These are phyloP conservation scores for Flaveria trinervia DNA, from an alignment of 129 eudicot species.

Conservation along the genomic window DNA sequence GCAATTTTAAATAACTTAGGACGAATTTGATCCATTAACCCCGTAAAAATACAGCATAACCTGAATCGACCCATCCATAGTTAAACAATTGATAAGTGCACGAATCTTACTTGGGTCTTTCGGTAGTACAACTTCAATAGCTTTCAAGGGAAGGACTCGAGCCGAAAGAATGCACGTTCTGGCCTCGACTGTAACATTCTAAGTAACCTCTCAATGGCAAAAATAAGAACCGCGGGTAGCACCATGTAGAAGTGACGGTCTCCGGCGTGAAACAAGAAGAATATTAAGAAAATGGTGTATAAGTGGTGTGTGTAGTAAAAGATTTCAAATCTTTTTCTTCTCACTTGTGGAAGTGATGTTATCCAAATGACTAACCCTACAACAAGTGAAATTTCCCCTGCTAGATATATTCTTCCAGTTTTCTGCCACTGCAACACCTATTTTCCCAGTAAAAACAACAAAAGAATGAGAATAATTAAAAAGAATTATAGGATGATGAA, in stretches of 20 bases:
- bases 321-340: slow-evolving; percentile 70
- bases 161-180: slow-evolving; percentile 73
- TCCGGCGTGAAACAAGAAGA: slow-evolving; percentile 92
- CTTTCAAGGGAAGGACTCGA: slow-evolving; percentile 66
- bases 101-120: slow-evolving; percentile 70
- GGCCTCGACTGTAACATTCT: slow-evolving; percentile 71
- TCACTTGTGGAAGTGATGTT: slow-evolving; percentile 84
- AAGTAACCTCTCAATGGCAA: slow-evolving; percentile 65
- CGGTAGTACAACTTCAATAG: slow-evolving; percentile 68
- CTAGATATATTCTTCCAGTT: slow-evolving; percentile 79
- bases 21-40: neutral
- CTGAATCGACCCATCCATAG: neutral
- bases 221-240: slow-evolving; percentile 77
- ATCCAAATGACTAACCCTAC: slow-evolving; percentile 67
- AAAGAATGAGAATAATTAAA: neutral
- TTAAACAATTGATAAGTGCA: neutral
- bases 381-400: slow-evolving; percentile 79
- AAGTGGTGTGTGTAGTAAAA: slow-evolving; percentile 89
- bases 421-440: slow-evolving; percentile 93
- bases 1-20: too few relatives aligned
- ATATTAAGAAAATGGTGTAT: slow-evolving; percentile 60
- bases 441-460: slow-evolving; percentile 12
- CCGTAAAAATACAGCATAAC: neutral
- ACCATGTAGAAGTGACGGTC: slow-evolving; percentile 86
- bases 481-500: too few relatives aligned